Evolutionary conservation across 768 basidiomycete genomes (phyloP), one percentile per base, ranked within the genome.

Genomic region (Exidia glandulosa): DNA sequence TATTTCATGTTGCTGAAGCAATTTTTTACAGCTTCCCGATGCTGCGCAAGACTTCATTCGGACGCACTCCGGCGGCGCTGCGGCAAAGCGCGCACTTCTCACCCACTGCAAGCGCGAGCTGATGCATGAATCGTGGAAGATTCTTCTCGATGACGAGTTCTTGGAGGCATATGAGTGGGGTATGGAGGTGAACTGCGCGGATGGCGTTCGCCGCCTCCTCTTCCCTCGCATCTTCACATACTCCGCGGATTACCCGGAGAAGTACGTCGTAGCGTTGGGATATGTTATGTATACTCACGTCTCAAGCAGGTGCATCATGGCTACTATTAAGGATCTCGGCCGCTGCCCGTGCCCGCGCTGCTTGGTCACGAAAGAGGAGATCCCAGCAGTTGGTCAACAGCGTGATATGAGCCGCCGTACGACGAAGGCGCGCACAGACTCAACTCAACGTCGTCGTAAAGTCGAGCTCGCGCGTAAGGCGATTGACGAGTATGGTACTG

Each of bases 271-370:
- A 19, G 5, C 16, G 16, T 5, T 19, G 16, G 5, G 2, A 14
- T 45, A 19, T 19, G 23, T 13, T 10, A 1, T 5, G 16, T 7
- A 16, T n/a, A n/a, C n/a, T n/a, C n/a, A n/a, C n/a, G 7, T 7
- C 34, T 36, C 16, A 1, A 1, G 16, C 16, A 45, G 41, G 41
- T 45, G 41, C 16, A 12, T 45, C 10, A 45, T 71, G 0, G 62
- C 64, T 0, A 60, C 59, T 2, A 65, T 71, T 9, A 63, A 64
- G 13, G 64, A 66, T 7, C 59, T 66, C 0, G 63, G 59, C 2
- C 12, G 47, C 0, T 70, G 64, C 32, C 70, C 65, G 0, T 71
- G 68, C 34, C 69, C 66, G 0, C 56, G 37, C 0, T 71, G 70
- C 31, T 36, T 63, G 2, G 58, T 66, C 4, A 0, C 2, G 2